These are phyloP conservation scores for Hypocreales sp. DNA, from an alignment of 2,329 filamentous ascomycete genomes.

Conservation along the genomic window DNA sequence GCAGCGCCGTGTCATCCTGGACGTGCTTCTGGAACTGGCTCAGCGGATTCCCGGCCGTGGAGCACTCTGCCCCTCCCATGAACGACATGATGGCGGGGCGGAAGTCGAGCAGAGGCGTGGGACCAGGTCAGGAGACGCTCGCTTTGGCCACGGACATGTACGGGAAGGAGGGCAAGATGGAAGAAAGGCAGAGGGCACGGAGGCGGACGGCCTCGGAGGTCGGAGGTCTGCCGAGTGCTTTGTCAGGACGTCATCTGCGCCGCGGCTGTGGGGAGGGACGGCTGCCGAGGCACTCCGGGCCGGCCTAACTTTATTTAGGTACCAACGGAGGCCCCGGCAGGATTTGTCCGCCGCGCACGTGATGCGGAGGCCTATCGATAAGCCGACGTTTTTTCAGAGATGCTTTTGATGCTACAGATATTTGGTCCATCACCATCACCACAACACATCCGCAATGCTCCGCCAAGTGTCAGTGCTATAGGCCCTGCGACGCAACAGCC, in stretches of 20 bases:
- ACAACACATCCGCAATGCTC: too few species aligned
- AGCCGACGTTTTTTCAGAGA: too few species aligned
- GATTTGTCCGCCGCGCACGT: conserved; percentile 11
- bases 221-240: conserved; percentile 2
- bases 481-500: too few species aligned
- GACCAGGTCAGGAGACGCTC: too few species aligned
- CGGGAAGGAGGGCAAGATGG: background rate
- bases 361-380: too few species aligned
- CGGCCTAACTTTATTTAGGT: conserved; percentile 1
- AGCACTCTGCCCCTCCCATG: conserved; percentile 89
- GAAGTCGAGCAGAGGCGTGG: background rate
- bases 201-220: too few species aligned
- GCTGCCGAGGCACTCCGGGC: conserved; percentile 8
- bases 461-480: conserved; percentile 33
- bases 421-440: too few species aligned
- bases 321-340: too few species aligned
- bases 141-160: too few species aligned
- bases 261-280: conserved; percentile 6
- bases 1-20: conserved; percentile 87
- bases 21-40: conserved; percentile 97
- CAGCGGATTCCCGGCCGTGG: conserved; percentile 86
- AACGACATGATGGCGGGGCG: conserved; percentile 60
- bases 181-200: background rate
- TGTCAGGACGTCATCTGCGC: conserved; percentile 6
- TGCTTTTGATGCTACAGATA: too few species aligned